Evolutionary conservation across 2,329 filamentous ascomycete species (phyloP), one percentile per base, ranked within the genome.

Genomic region (Didymellaceae sp.): DNA sequence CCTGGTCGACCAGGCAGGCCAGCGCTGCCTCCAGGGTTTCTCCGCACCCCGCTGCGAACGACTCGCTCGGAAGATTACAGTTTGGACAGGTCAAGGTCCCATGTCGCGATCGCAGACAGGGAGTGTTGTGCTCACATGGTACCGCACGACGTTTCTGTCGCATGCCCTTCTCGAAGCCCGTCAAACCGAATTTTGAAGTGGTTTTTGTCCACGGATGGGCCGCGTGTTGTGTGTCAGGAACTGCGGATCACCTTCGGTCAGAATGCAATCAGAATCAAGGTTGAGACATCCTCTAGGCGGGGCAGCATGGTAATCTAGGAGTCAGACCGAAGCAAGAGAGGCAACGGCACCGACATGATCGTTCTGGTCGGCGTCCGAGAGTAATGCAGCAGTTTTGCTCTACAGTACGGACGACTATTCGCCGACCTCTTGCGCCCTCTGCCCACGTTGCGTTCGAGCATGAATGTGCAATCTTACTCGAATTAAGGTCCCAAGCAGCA

Each of bases 11-110:
- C 42, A 62, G 59, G 52, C 58, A 66, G 63, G 64, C 61, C 63
- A 67, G 62, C 63, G 57, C 62, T 67, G 67, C 59, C 63, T 55
- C 62, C 67, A 68, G 68, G 68, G 68, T 59, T 62, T 71, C 70
- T 73, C 70, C 70, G 62, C 69, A 71, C 53, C 61, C 62, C 60
- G 58, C 63, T 68, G 63, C 65, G 61, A 70, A 67, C 65, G 65
- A 66, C 67, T 66, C 62, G 59, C 55, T 68, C 66, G 66, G 68
- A 70, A 67, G 57, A 64, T 71, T 71, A 66, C 66, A 54, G 46
- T 44, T 62, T 61, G 63, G 62, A 60, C 61, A 67, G 61, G 62
- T 62, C 65, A 68, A 70, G 67, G 65, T 67, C 66, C 69, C 69
- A 70, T 70, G 68, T 63, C 65, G 58, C 66, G 67, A 71, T 71